Evolutionary conservation across 1,139 yeast species (phyloP).

Genomic region (Debaryomycetaceae sp.): DNA sequence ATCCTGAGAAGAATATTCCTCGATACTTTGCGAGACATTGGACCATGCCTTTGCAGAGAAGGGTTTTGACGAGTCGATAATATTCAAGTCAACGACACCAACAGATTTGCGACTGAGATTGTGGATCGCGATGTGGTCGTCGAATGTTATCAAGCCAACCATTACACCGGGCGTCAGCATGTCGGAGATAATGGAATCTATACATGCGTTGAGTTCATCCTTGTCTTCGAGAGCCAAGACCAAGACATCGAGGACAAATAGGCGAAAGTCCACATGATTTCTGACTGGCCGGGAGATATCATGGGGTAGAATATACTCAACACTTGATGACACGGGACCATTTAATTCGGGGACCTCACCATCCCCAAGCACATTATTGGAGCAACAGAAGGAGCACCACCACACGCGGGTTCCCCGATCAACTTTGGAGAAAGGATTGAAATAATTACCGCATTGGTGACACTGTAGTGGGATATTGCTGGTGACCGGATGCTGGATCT

Average conservation of each 20-base stretch:
- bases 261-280: conserved; percentile 6
- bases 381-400: conserved; percentile 33
- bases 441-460: conserved; percentile 15
- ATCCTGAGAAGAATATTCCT: conserved; percentile 5
- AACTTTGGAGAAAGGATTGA: conserved; percentile 20
- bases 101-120: conserved; percentile 3
- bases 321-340: too few relatives aligned
- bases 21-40: conserved; percentile 1
- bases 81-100: background rate
- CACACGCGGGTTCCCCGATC: conserved; percentile 24
- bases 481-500: conserved; percentile 2
- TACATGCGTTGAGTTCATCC: conserved; percentile 10
- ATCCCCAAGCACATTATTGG: too few relatives aligned
- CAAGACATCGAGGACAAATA: conserved; percentile 19
- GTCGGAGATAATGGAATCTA: conserved; percentile 9
- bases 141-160: conserved; percentile 20
- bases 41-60: conserved; percentile 2
- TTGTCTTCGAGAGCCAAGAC: conserved; percentile 18
- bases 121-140: conserved; percentile 18
- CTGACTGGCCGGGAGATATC: conserved; percentile 11
- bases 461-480: conserved; percentile 12
- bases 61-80: conserved; percentile 1
- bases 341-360: too few relatives aligned
- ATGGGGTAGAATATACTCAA: conserved; percentile 19
- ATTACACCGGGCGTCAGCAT: conserved; percentile 12